Evolutionary conservation across 163 green algal species (phyloP).

Genomic region (Coccomyxa subellipsoidea): DNA sequence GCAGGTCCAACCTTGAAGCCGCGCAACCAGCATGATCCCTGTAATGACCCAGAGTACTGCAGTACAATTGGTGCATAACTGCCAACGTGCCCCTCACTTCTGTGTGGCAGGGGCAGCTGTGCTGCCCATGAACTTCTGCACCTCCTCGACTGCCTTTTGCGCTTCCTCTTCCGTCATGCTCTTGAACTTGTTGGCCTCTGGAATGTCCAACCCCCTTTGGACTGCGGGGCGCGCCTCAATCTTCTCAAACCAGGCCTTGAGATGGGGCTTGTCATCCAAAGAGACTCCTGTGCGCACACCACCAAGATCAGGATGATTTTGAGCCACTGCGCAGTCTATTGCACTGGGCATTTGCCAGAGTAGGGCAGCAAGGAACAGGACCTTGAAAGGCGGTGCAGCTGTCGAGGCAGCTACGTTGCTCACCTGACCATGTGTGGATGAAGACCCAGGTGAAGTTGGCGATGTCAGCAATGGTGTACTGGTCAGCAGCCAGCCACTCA

Average conservation of each 20-base stretch:
- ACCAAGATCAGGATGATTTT: neutral
- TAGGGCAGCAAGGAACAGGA: too few relatives aligned
- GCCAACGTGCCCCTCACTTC: too few relatives aligned
- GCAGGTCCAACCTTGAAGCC: too few relatives aligned
- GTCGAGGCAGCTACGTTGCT: neutral
- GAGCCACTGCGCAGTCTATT: too few relatives aligned
- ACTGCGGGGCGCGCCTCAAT: slow-evolving; percentile 24
- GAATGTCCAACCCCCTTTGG: slow-evolving; percentile 23
- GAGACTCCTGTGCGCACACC: neutral
- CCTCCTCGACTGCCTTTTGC: slow-evolving; percentile 14
- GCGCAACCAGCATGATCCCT: too few relatives aligned
- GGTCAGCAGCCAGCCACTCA: slow-evolving; percentile 32
- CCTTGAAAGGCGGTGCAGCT: too few relatives aligned
- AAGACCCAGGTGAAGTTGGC: slow-evolving; percentile 40
- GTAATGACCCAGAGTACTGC: too few relatives aligned
- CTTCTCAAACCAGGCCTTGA: slow-evolving; percentile 20
- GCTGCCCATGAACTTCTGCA: slow-evolving; percentile 18
- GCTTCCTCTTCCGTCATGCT: slow-evolving; percentile 21
- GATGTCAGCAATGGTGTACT: slow-evolving; percentile 49
- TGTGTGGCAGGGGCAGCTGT: neutral
- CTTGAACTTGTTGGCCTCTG: slow-evolving; percentile 25
- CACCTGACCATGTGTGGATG: neutral
- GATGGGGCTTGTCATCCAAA: slow-evolving; percentile 4
- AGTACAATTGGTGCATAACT: too few relatives aligned
- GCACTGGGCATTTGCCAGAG: too few relatives aligned